These are phyloP conservation scores for Hippophae gyantsensis DNA, from an alignment of 306 rosid genomes.

Conservation along the genomic window DNA sequence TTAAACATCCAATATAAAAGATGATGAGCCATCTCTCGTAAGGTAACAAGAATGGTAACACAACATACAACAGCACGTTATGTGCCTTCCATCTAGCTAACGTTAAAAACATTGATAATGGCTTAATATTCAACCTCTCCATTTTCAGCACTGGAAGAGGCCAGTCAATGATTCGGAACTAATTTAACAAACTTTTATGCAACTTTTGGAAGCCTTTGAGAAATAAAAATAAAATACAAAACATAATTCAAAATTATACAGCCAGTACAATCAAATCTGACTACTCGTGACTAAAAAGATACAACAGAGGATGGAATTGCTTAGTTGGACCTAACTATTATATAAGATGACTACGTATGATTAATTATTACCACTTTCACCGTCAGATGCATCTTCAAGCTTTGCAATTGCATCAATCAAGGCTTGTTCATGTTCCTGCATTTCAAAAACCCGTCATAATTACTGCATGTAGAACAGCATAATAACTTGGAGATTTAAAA, in stretches of 20 bases:
- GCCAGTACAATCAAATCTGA: constrained; percentile 17
- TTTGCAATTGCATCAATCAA: constrained; percentile 71
- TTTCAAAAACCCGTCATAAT: constrained; percentile 20
- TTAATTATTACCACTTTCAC: constrained; percentile 84
- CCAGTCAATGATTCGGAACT: constrained; percentile 3
- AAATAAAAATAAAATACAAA: background rate
- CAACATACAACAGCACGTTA: background rate
- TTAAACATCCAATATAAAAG: constrained; percentile 5
- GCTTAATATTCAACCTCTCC: background rate
- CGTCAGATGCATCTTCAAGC: constrained; percentile 78
- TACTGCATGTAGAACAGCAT: constrained; percentile 8
- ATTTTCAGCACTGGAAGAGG: background rate
- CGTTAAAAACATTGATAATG: constrained; percentile 1
- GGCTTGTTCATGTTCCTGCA: constrained; percentile 81
- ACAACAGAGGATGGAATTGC: constrained; percentile 30
- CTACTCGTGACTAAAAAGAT: constrained; percentile 22
- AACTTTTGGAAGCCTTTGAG: constrained; percentile 5
- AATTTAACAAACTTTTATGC: background rate
- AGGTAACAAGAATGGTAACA: too few species aligned
- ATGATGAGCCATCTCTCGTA: background rate
- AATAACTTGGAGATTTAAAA: background rate
- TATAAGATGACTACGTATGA: constrained; percentile 23
- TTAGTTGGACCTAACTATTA: constrained; percentile 15
- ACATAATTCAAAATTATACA: constrained; percentile 9
- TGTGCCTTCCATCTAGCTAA: background rate